Evolutionary conservation across 305 asterid species (phyloP).

Genomic region (Euphrasia arctica): DNA sequence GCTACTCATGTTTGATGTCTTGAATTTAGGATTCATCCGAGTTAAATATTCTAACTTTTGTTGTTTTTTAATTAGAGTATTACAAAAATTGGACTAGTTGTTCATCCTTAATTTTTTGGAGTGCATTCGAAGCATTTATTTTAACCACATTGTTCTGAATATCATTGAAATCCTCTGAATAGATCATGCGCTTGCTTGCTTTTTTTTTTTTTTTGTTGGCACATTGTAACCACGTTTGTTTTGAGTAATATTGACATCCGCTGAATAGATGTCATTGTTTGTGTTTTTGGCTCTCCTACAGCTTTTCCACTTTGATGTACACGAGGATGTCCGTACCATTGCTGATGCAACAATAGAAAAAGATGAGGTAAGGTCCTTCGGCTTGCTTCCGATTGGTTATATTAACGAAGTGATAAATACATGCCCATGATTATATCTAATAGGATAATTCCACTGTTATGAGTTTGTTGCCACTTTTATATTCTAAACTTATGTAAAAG

Average conservation of each 20-base stretch:
- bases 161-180: not conserved
- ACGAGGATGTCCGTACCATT: constrained; percentile 93
- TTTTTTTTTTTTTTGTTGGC: too few relatives aligned
- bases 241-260: not conserved
- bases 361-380: constrained; percentile 69
- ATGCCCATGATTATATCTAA: not conserved
- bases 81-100: not conserved
- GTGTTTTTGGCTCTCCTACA: constrained; percentile 31
- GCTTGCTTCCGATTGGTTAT: constrained; percentile 11
- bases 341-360: constrained; percentile 96
- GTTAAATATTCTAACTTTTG: not conserved
- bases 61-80: not conserved
- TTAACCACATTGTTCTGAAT: not conserved
- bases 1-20: not conserved
- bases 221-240: not conserved
- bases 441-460: not conserved
- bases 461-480: not conserved
- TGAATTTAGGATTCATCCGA: not conserved
- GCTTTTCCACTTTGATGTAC: constrained; percentile 99
- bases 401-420: not conserved
- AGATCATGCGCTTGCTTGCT: not conserved
- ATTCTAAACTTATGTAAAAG: not conserved
- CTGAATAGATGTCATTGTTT: not conserved
- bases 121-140: not conserved
- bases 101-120: not conserved